Conservation (phyloP, 768 basidiomycete genomes). For the Serendipita sp. region DNA sequence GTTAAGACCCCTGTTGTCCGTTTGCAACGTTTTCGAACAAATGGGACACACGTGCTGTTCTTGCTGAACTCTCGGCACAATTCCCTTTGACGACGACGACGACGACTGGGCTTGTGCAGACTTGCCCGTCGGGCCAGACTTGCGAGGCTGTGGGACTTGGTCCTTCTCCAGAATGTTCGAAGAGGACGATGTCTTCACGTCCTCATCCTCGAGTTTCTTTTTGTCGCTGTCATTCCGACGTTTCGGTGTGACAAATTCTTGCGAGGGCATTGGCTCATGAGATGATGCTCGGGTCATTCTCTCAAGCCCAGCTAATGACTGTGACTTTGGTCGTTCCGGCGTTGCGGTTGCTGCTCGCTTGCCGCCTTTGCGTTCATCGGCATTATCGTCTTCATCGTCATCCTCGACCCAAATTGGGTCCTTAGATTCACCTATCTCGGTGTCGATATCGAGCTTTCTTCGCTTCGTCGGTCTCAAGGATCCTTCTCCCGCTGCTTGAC, state of each 20-base stretch:
- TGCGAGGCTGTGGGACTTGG: no score
- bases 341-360: slow-evolving; percentile 7
- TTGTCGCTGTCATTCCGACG: slow-evolving; percentile 3
- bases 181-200: slow-evolving; percentile 2
- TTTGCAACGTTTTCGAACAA: slow-evolving; percentile 42
- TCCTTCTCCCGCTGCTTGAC: slow-evolving; percentile 14
- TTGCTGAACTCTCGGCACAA: slow-evolving; percentile 11
- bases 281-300: not conserved
- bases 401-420: slow-evolving; percentile 19
- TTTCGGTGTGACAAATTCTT: slow-evolving; percentile 9
- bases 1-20: slow-evolving; percentile 66
- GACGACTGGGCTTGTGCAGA: no score
- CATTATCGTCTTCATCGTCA: slow-evolving; percentile 19
- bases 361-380: slow-evolving; percentile 10
- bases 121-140: no score
- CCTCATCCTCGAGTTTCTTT: not conserved
- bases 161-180: slow-evolving; percentile 5
- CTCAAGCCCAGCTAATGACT: slow-evolving; percentile 5
- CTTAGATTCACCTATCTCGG: not conserved
- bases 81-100: not conserved
- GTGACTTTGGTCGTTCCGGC: slow-evolving; percentile 9
- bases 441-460: not conserved
- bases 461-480: slow-evolving; percentile 20
- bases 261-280: slow-evolving; percentile 17
- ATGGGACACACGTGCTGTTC: slow-evolving; percentile 48